Evolutionary conservation across 2,329 filamentous ascomycete genomes (phyloP), one percentile per base, ranked within the genome.

Genomic region (Nigrograna mackinnonii): DNA sequence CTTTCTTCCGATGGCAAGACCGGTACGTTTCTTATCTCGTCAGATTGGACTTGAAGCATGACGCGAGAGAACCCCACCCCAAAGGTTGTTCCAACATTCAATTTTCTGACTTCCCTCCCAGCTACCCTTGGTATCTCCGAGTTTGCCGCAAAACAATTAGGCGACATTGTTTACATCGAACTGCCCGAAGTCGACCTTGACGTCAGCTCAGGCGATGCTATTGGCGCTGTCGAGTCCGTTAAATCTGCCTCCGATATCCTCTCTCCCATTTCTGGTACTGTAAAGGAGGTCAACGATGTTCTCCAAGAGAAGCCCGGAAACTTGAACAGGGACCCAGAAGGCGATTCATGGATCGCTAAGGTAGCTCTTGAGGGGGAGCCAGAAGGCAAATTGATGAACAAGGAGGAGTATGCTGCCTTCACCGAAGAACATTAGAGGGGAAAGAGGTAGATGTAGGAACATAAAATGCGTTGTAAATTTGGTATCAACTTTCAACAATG

Each of bases 211-310:
- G 91, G 91, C 61, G 92, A 97, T 66, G 79, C 87, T 52, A 87
- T 97, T 57, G 94, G 94, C 55, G 91, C 92, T 47, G 92, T 99
- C 58, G 94, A 99, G 78, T 96, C 91, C 3, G 94, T 99, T 71
- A 99, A 99, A 80, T 94, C 87, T 50, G 94, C 94, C n/a, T 92
- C 89, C 51, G 94, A 99, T 69, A 96, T 99, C 77, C 87, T 96
- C 75, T 85, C 90, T 12, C 94, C 94, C 14, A 81, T 96, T 54
- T 75, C 79, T 39, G 92, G 92, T 65, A 87, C 76, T 56, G 83
- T 99, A 47, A 79, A 82, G 26, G 82, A 86, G 62, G 78, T 85
- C 60, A 99, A 99, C 76, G 64, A 66, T 9, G 65, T 77, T 46
- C 80, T 99, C 49, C 88, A 95, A 70, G 86, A 94, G 70, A 91